Evolutionary conservation across 2,329 filamentous ascomycete genomes (phyloP).

Genomic region (Pseudogymnoascus destructans): DNA sequence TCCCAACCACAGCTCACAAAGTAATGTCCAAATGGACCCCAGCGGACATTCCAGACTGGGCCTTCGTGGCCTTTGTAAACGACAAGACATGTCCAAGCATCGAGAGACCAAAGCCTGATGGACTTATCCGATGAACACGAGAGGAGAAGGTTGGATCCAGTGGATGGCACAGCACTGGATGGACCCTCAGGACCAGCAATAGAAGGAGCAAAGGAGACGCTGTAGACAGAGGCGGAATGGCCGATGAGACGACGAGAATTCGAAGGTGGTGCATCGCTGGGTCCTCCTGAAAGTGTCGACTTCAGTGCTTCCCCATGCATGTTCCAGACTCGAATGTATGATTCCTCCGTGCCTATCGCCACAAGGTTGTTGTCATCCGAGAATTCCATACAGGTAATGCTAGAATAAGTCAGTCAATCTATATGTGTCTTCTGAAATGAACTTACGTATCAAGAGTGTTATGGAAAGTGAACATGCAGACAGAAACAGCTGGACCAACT

Average conservation of each 20-base stretch:
- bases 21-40: conserved; percentile 91
- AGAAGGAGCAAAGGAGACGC: conserved; percentile 63
- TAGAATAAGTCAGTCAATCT: conserved; percentile 28
- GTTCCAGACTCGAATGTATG: conserved; percentile 90
- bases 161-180: conserved; percentile 28
- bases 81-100: conserved; percentile 83
- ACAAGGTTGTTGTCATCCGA: conserved; percentile 81
- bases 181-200: conserved; percentile 21
- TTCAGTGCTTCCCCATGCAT: conserved; percentile 72
- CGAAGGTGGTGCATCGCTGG: conserved; percentile 47
- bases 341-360: conserved; percentile 81
- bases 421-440: neutral
- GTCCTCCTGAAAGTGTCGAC: conserved; percentile 49
- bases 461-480: conserved; percentile 98
- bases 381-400: conserved; percentile 87
- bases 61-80: conserved; percentile 89
- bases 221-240: conserved; percentile 80
- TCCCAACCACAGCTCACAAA: conserved; percentile 82
- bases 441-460: conserved; percentile 81
- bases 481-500: conserved; percentile 68
- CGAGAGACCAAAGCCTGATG: conserved; percentile 83
- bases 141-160: conserved; percentile 61
- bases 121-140: conserved; percentile 81
- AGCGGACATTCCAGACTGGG: conserved; percentile 76
- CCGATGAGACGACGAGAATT: conserved; percentile 71